These are phyloP conservation scores for Diplodia corticola DNA, from an alignment of 2,329 filamentous ascomycete genomes.

Conservation along the genomic window DNA sequence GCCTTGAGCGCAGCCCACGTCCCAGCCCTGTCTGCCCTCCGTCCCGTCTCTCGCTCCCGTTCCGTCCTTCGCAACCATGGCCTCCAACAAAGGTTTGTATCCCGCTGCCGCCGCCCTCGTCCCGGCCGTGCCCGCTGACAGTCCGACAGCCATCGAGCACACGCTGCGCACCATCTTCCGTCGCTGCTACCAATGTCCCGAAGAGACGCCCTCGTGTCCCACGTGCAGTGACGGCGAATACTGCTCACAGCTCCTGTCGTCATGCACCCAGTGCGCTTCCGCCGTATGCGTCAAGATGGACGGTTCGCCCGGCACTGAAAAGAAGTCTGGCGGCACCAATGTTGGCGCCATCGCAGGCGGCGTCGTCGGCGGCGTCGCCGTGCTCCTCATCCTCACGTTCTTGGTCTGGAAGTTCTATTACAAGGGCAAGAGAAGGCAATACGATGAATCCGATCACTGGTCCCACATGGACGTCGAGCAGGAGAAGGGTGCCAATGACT, in stretches of 20 bases:
- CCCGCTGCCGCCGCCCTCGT: not conserved
- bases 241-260: constrained; percentile 60
- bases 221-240: constrained; percentile 55
- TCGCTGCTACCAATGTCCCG: constrained; percentile 61
- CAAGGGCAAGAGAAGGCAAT: constrained; percentile 71
- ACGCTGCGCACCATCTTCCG: constrained; percentile 51
- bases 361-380: constrained; percentile 79
- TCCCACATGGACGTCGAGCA: constrained; percentile 55
- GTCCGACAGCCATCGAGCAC: constrained; percentile 36
- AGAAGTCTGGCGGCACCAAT: constrained; percentile 55
- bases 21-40: not conserved
- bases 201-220: constrained; percentile 58
- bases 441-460: constrained; percentile 58
- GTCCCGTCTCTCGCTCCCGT: not conserved
- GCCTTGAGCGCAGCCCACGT: constrained; percentile 5
- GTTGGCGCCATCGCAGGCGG: constrained; percentile 87
- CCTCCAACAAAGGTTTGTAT: constrained; percentile 12
- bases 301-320: constrained; percentile 39
- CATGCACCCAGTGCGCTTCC: constrained; percentile 61
- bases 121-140: not conserved
- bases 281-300: constrained; percentile 55
- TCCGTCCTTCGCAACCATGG: not conserved
- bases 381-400: constrained; percentile 73
- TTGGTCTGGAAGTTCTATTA: constrained; percentile 86
- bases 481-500: constrained; percentile 60